phyloP scores from a whole-genome alignment of 2,329 filamentous ascomycete species.

The Ophiostoma montium region DNA sequence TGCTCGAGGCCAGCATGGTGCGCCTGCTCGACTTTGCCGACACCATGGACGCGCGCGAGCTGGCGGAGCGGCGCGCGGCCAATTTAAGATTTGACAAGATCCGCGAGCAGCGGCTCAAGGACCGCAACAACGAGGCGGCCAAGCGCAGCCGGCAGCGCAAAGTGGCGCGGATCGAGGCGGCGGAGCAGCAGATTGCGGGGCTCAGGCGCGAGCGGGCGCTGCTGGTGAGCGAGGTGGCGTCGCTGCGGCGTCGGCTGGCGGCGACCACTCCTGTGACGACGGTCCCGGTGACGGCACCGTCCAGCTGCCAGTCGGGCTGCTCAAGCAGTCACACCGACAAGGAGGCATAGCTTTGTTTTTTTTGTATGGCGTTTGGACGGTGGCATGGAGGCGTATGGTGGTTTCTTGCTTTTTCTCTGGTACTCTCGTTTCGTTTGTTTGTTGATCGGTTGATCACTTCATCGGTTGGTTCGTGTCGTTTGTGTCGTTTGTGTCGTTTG shows the following conservation, averaged over 20 bases:
- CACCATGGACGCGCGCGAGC: constrained; percentile 5
- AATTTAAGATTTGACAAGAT: constrained; percentile 14
- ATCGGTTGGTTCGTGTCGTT: neutral
- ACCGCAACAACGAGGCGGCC: constrained; percentile 15
- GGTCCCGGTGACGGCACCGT: no score
- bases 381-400: neutral
- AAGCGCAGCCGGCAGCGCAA: constrained; percentile 15
- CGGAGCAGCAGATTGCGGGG: constrained; percentile 7
- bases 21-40: constrained; percentile 13
- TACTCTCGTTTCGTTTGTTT: neutral
- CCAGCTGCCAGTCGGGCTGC: no score
- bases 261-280: no score
- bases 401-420: neutral
- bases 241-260: constrained; percentile 4
- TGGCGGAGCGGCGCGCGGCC: constrained; percentile 10
- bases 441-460: no score
- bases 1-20: constrained; percentile 10
- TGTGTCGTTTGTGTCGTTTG: neutral
- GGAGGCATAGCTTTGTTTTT: neutral
- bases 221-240: constrained; percentile 3
- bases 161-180: constrained; percentile 11
- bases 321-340: no score
- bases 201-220: constrained; percentile 3
- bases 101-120: constrained; percentile 14
- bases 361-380: neutral